Percentiles rank a stretch among this genome's conserved stretches.
These are phyloP conservation scores for Fusarium verrucosum DNA, from an alignment of 2,329 filamentous ascomycete species.

Conservation along the genomic window DNA sequence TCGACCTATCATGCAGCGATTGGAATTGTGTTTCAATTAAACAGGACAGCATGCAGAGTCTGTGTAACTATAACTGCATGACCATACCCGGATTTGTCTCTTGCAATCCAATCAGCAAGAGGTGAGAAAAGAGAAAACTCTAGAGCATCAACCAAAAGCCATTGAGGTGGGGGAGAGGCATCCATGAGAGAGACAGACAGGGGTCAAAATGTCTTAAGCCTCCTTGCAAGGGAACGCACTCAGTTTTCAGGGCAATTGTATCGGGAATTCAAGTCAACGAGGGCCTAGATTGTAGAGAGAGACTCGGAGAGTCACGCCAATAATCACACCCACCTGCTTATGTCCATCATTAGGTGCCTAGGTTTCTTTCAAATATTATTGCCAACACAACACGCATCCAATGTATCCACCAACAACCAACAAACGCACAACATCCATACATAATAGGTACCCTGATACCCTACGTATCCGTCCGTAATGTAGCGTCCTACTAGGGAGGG, in stretches of 20 bases:
- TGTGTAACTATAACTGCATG: not conserved
- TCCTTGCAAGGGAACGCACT: not conserved
- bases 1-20: not conserved
- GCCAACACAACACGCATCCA: too few relatives aligned
- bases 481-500: not conserved
- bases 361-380: too few relatives aligned
- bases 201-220: slow-evolving; percentile 2
- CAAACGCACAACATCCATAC: slow-evolving; percentile 12
- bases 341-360: too few relatives aligned
- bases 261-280: not conserved
- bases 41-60: not conserved
- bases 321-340: not conserved
- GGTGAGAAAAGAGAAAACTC: slow-evolving; percentile 18
- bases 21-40: not conserved
- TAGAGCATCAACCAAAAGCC: not conserved
- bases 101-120: not conserved
- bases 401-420: not conserved
- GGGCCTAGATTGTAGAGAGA: not conserved
- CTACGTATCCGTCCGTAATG: not conserved
- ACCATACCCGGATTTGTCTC: too few relatives aligned
- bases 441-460: too few relatives aligned
- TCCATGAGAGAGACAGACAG: slow-evolving; percentile 16
- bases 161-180: slow-evolving; percentile 18
- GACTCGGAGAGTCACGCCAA: not conserved
- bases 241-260: not conserved